Evolutionary conservation across 805 yeast genomes (phyloP), one percentile per base, ranked within the genome.

Genomic region (Myxozyma geophila): DNA sequence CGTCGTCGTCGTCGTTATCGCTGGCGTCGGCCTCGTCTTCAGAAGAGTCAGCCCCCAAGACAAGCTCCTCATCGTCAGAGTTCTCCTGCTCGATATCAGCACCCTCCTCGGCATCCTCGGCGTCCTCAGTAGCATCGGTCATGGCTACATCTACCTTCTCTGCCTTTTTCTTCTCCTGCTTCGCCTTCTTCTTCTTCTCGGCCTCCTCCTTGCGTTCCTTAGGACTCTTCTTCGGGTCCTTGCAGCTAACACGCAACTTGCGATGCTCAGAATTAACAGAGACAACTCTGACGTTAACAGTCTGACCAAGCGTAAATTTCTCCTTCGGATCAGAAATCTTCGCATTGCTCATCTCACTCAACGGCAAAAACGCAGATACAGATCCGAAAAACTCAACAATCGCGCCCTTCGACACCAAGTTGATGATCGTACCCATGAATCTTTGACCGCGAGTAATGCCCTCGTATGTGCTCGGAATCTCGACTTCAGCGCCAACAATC

Each of bases 281-380:
- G 48, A 87, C 70, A 17, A 95, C 78, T 70, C 67, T 85, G 8
- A 90, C 96, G 8, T 78, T 76, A 44, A 95, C 87, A 0, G 97
- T 87, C 77, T 95, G 98, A 4, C 96, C 97, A 15, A 89, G 73
- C 68, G 85, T 86, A 70, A 93, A 82, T 75, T 87, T 88, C 69
- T 92, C 93, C 68, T 83, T 84, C 19, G 97, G 92, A 60, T 85
- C 84, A 57, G 80, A 82, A 46, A 92, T 95, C 74, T 83, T 90
- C 0, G 96, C 86, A 76, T 95, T 98, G 59, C 96, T 88, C 71
- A 95, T 89, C 78, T 95, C 98, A 59, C 87, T 80, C 68, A 87
- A 85, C 37, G 99, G 98, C 65, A 95, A 79, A 74, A 85, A 92
- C 0, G 92, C 99, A 68, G 81, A 84, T 49, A 90, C 75, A 58